Base-by-base conservation (phyloP, 208 protist species). In the Crithidia thermophila region DNA sequence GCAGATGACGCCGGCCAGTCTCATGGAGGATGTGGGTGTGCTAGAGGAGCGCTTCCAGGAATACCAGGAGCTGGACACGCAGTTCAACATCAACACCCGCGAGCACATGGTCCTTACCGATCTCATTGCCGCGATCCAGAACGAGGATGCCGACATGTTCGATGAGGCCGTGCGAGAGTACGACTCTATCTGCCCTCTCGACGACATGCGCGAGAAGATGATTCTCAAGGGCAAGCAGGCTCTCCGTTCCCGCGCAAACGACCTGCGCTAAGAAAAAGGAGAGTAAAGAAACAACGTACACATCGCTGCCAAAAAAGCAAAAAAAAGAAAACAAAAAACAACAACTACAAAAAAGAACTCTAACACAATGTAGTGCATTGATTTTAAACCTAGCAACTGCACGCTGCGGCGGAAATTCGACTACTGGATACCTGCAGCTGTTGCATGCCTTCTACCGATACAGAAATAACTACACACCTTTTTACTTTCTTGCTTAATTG, bases 31-130 rank as follows among this genome's bases (percentile, higher is more conserved):
- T 23, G 77, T 87, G 0, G 82, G 72, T 13, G 77, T 62, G 36
- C 71, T 96, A 52, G 58, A 90, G 59, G 86, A 93, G 77, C 86
- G 78, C 53, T 96, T 96, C 61, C 72, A 84, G 16, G 81, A 88
- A 51, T 94, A 90, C 50, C 88, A 96, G 62, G 81, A 88, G 43
- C 71, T 96, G 27, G 91, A 96, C 66, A 87, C 84, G 31, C 91
- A 94, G 80, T 94, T 96, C 74, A 94, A 87, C 68, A 64, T 75
- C 27, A 45, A 87, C 63, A 94, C 88, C 0, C 88, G 88, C 56
- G 88, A 96, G 81, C 81, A 93, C 74, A 94, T 96, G 85, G 73
- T 94, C 42, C 89, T 96, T 23, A 77, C 72, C 7, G 87, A 76
- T 28, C 36, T 96, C 43, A 89, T 94, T 56, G 85, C 88, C 13